phyloP scores from a whole-genome alignment of 2,329 filamentous ascomycete genomes.

The Fusarium sp. region DNA sequence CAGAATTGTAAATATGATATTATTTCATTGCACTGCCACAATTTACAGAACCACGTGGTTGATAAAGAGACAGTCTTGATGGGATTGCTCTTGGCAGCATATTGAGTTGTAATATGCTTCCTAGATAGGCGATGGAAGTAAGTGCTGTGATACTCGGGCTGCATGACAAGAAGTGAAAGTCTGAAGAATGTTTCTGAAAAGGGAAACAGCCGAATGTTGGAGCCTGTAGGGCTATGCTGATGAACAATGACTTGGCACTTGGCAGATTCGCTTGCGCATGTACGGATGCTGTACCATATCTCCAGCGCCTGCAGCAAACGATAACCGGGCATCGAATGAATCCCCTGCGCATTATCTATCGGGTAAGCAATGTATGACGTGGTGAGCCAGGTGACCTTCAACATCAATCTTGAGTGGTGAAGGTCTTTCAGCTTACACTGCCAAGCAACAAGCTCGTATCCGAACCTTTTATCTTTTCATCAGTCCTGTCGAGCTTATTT shows the following conservation, averaged over 20 bases:
- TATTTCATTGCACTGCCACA: slow-evolving; percentile 1
- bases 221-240: slow-evolving; percentile 1
- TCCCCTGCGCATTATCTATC: neutral
- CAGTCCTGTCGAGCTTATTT: neutral
- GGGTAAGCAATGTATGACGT: neutral
- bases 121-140: neutral
- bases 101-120: no score
- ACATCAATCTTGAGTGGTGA: neutral
- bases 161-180: neutral
- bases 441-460: slow-evolving; percentile 25
- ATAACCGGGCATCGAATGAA: no score
- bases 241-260: neutral
- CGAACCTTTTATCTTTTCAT: no score
- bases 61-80: no score
- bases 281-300: no score
- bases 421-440: slow-evolving; percentile 20
- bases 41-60: no score
- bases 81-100: no score
- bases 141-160: neutral
- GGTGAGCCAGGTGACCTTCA: neutral
- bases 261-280: neutral
- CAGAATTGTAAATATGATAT: neutral
- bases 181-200: neutral
- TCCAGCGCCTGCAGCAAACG: no score
- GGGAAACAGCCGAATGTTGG: slow-evolving; percentile 8